A percentile compares a stretch with the other conserved stretches of the same genome.
Evolutionary conservation across 2,329 filamentous ascomycete species (phyloP).

Genomic region (Xylaria sp.): DNA sequence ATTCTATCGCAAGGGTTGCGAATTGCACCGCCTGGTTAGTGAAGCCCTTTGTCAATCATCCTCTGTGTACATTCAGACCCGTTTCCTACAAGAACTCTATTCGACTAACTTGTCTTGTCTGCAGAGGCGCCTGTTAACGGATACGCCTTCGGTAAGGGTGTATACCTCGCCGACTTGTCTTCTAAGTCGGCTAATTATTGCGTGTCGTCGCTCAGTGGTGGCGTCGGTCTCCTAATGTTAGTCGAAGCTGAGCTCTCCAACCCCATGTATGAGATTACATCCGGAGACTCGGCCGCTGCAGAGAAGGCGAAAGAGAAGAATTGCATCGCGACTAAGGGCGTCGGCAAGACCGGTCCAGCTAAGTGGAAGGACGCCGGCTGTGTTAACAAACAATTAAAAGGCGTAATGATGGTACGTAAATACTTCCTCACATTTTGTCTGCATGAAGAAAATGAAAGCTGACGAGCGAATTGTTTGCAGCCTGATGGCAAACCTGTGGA

Average conservation of each 20-base stretch:
- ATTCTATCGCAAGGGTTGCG: constrained; percentile 85
- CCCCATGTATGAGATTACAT: constrained; percentile 72
- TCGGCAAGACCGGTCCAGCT: constrained; percentile 69
- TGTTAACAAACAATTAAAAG: constrained; percentile 70
- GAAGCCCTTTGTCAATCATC: background rate
- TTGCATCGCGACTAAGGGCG: constrained; percentile 73
- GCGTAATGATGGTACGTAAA: constrained; percentile 71
- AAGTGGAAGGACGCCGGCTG: constrained; percentile 78
- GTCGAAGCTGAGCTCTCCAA: constrained; percentile 83
- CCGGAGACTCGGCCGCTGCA: constrained; percentile 69
- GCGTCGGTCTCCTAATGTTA: constrained; percentile 76
- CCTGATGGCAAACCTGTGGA: constrained; percentile 53
- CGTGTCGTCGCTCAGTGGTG: constrained; percentile 64
- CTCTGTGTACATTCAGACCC: background rate
- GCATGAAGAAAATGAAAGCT: background rate
- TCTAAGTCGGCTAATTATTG: constrained; percentile 85
- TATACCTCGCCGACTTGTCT: constrained; percentile 84
- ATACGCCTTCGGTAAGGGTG: constrained; percentile 89
- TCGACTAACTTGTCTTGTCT: background rate
- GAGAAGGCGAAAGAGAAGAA: constrained; percentile 67
- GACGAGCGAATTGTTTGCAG: background rate
- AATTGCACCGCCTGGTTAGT: constrained; percentile 74
- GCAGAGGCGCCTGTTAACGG: constrained; percentile 75
- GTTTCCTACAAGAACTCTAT: too few relatives aligned
- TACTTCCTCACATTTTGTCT: background rate